Evolutionary conservation across 495 filamentous ascomycete species (phyloP), one percentile per base, ranked within the genome.

Genomic region (Penicillium roqueforti): DNA sequence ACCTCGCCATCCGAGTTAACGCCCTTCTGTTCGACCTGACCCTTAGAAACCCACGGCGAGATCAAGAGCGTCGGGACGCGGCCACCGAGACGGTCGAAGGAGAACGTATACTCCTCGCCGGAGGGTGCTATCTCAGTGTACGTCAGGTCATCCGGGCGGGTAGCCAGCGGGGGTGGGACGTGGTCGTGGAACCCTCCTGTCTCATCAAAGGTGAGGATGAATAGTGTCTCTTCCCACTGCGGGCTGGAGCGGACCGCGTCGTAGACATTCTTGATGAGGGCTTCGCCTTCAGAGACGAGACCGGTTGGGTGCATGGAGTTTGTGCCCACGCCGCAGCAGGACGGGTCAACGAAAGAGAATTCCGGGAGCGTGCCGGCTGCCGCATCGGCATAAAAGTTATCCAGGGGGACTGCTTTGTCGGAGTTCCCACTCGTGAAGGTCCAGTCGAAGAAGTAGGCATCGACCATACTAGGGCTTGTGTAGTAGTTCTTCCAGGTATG

Each of bases 401-500:
- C 49, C 9, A 73, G 49, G 5, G 72, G 66, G 11, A 61, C 54
- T 46, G 69, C 61, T 22, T 67, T 68, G 58, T 63, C 57, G n/a
- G 56, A 44, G 50, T 73, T 71, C 51, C 54, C 60, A 48, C 60
- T 65, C 0, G 49, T 60, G 34, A 59, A 58, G 25, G 76, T 78
- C 76, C 76, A 80, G 61, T 71, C 55, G 54, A 63, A 76, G 69
- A 69, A 73, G 20, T 47, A 59, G 26, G 67, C 54, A 22, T 74
- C 73, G 0, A 68, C 56, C 28, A 69, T 68, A 51, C 53, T 59
- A 34, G 53, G 61, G 52, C 53, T 66, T 48, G 71, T 70, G 58
- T 71, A 69, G 66, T 80, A 79, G 70, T 81, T 80, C 56, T 68
- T 69, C 78, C 77, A 81, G 11, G 68, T 65, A 54, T 73, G 66